Conservation (phyloP, 176 grass and related monocot species). For the Phragmites australis region DNA sequence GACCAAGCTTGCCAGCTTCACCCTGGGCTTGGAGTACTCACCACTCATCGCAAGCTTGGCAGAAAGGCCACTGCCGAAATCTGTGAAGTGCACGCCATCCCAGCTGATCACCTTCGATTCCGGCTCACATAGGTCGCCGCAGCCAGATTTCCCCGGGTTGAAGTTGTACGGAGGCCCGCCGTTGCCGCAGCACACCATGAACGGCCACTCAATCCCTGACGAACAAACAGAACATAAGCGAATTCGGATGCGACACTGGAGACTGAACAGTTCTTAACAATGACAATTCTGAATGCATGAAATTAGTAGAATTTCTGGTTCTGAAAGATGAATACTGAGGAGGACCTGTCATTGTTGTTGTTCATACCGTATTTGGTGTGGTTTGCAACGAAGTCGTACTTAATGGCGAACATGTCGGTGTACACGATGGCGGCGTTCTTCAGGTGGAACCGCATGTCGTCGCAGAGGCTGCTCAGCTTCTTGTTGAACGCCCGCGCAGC, state of each 20-base stretch:
- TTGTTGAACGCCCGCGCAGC: slow-evolving; percentile 64
- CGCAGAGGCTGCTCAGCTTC: slow-evolving; percentile 58
- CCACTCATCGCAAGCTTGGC: slow-evolving; percentile 42
- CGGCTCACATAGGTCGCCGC: slow-evolving; percentile 42
- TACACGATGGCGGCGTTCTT: slow-evolving; percentile 70
- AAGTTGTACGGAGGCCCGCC: slow-evolving; percentile 76
- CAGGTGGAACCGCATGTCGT: slow-evolving; percentile 44
- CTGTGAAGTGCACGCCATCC: slow-evolving; percentile 61
- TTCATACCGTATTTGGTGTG: slow-evolving; percentile 68
- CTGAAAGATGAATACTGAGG: background rate
- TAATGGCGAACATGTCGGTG: slow-evolving; percentile 87
- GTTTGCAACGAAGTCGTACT: slow-evolving; percentile 83
- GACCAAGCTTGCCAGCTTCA: slow-evolving; percentile 62
- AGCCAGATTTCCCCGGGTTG: slow-evolving; percentile 22
- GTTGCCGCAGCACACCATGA: slow-evolving; percentile 77
- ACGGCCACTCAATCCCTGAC: slow-evolving; percentile 65
- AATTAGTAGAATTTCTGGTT: background rate
- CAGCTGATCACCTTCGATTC: slow-evolving; percentile 54
- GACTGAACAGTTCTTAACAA: background rate
- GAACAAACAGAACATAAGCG: background rate
- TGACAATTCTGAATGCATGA: background rate
- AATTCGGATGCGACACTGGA: background rate
- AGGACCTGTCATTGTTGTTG: background rate
- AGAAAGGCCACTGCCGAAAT: slow-evolving; percentile 46
- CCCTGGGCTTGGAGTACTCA: slow-evolving; percentile 54